Base-by-base conservation (phyloP, 805 yeast genomes). In the Sungouiella blattae region DNA sequence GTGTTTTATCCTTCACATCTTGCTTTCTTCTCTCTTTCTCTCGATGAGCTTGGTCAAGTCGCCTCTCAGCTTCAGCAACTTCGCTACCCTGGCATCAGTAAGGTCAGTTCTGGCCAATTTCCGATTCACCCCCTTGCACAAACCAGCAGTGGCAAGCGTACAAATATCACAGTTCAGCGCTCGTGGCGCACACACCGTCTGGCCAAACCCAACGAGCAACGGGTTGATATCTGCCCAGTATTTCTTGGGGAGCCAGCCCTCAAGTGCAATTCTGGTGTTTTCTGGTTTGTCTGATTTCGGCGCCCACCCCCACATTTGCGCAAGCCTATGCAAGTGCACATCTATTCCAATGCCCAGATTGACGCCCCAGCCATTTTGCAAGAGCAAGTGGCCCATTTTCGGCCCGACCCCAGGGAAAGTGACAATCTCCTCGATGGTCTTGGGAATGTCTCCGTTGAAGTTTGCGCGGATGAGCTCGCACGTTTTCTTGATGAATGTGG, bases 381-480 rank as follows among this genome's bases (percentile, higher is more conserved):
- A 63, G 1, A 89, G 69, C 26, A 89, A 60, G 54, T 75, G 83
- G 0, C 94, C 95, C 98, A 89, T 89, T 56, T 89, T 89, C 6
- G 96, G 96, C 0, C 98, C 98, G 3, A 89, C 95, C 0, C 98
- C 98, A 0, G 96, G 96, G 21, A 89, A 62, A 0, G 73, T 58
- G 4, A 75, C 68, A 33, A 89, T 68, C 1, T 81, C 89, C 5
- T 73, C 78, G 6, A 84, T 69, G 2, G 80, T 71, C 39, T 71
- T 59, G 0, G 98, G 98, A 3, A 91, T 71, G 45, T 88, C 96
- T 6, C 79, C 78, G 8, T 65, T 62, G 52, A 69, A 78, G 14
- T 70, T 50, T 1, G 69, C 72, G 3, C 52, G 47, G 6, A 88
- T 45, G 4, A 83, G 63, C 33, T 62, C 64, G 6, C 83, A 74